phyloP scores from a whole-genome alignment of 306 rosid species.

The Rubus parviflorus region DNA sequence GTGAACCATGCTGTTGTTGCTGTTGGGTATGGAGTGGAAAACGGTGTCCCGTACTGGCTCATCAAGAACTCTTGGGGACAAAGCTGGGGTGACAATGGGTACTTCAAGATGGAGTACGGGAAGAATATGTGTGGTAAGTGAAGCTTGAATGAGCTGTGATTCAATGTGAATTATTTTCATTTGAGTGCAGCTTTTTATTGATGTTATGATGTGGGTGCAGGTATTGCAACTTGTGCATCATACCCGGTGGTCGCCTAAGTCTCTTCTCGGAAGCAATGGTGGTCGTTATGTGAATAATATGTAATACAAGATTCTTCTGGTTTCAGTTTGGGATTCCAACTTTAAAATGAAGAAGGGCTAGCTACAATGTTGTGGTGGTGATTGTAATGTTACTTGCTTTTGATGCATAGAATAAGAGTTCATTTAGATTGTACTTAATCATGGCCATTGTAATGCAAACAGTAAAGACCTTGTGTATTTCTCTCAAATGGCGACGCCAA shows the following conservation, averaged over 20 bases:
- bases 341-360: constrained; percentile 12
- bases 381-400: constrained; percentile 20
- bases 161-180: background rate
- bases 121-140: constrained; percentile 96
- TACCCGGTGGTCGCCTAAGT: constrained; percentile 71
- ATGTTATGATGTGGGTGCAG: constrained; percentile 39
- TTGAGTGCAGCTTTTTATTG: background rate
- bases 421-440: background rate
- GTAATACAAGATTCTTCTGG: constrained; percentile 6
- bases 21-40: constrained; percentile 87
- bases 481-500: background rate
- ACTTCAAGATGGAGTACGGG: constrained; percentile 93
- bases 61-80: constrained; percentile 90
- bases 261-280: constrained; percentile 12
- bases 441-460: background rate
- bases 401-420: constrained; percentile 28
- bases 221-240: constrained; percentile 93
- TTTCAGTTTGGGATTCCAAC: constrained; percentile 1
- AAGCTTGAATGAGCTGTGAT: background rate
- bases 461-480: background rate
- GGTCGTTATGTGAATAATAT: constrained; percentile 21
- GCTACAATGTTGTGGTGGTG: constrained; percentile 18
- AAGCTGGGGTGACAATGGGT: constrained; percentile 85
- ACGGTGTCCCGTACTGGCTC: constrained; percentile 79
- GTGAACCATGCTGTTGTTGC: constrained; percentile 99